Evolutionary conservation across 352 stramenopile species (phyloP), one percentile per base, ranked within the genome.

Genomic region (Globisporangium heterothallicum): DNA sequence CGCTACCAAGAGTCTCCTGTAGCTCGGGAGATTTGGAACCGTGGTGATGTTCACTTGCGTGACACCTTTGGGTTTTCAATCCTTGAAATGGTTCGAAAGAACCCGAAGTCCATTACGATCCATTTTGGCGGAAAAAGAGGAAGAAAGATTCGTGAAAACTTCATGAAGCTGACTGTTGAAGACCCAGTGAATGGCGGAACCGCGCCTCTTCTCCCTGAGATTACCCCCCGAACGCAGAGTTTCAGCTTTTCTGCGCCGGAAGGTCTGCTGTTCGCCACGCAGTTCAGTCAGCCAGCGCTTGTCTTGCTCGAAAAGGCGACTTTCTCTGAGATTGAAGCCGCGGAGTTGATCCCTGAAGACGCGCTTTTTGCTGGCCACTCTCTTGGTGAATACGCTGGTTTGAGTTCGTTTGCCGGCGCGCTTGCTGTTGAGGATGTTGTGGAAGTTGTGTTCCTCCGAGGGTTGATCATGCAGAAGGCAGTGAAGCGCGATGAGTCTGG

Each of bases 1-100:
- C 78, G 77, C 2, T 95, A 94, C 58, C 66, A 81, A 49, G 68
- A 80, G 32, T 92, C 80, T 5, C 30, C 61, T 0, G 61, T 87
- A 21, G 84, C 83, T 18, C 81, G 82, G 26, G 74, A 86, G 4
- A 74, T 93, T 42, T 96, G 86, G 86, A 69, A 96, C 57, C 68
- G 69, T 49, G 86, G 84, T 47, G 81, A 96, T 42, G 34, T 42
- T 29, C 80, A 94, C 49, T 58, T 96, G 26, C 64, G 62, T 29
- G 59, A 73, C 12, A 90, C 68, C 8, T 96, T 92, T 53, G 86
- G 86, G 30, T 94, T 96, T 48, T 94, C 82, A 13, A 94, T 96
- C 55, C 58, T 96, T 0, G 74, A 94, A 12, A 95, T 96, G 35
- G 86, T 96, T 18, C 76, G 76, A 24, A 84, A 84, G 58, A 96